A percentile compares a stretch with the other conserved stretches of the same genome.
These are phyloP conservation scores for Aspergillus bertholletiae DNA, from an alignment of 495 filamentous ascomycete genomes.

Conservation along the genomic window DNA sequence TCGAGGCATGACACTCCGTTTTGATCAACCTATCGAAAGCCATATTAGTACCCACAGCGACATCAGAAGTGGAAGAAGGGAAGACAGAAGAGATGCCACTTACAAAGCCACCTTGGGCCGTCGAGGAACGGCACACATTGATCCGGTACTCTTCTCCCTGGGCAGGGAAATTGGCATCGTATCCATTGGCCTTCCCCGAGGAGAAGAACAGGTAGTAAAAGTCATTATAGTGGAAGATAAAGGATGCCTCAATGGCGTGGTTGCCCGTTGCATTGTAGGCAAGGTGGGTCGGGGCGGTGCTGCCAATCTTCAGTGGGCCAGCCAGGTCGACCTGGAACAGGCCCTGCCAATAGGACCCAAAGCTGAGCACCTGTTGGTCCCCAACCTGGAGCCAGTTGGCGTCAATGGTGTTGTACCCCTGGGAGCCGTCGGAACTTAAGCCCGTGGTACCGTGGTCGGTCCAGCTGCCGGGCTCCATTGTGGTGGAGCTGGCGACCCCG, in stretches of 20 bases:
- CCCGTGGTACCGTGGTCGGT: conserved; percentile 49
- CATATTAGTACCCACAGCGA: background rate
- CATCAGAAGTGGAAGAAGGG: background rate
- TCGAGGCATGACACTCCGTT: conserved; percentile 51
- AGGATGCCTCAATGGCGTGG: conserved; percentile 56
- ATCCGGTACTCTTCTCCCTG: conserved; percentile 65
- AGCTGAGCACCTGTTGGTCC: conserved; percentile 54
- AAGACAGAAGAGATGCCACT: conserved; percentile 10
- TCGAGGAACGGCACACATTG: conserved; percentile 55
- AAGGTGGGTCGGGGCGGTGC: conserved; percentile 42
- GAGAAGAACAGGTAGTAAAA: conserved; percentile 70
- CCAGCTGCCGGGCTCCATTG: conserved; percentile 59
- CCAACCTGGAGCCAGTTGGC: conserved; percentile 52
- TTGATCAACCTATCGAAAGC: conserved; percentile 46
- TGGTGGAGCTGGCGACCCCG: conserved; percentile 63
- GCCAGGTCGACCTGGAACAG: conserved; percentile 60
- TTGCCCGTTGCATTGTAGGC: conserved; percentile 51
- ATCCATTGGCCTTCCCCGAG: conserved; percentile 58
- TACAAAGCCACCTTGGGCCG: conserved; percentile 53
- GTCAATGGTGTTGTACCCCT: conserved; percentile 69
- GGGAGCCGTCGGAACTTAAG: conserved; percentile 38
- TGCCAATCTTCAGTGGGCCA: conserved; percentile 34
- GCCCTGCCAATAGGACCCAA: conserved; percentile 68
- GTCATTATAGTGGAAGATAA: conserved; percentile 48
- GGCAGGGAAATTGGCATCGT: conserved; percentile 45